Percentiles rank a stretch among this genome's conserved stretches.
Evolutionary conservation across 2,329 filamentous ascomycete species (phyloP).

Genomic region (Exophiala spinifera): DNA sequence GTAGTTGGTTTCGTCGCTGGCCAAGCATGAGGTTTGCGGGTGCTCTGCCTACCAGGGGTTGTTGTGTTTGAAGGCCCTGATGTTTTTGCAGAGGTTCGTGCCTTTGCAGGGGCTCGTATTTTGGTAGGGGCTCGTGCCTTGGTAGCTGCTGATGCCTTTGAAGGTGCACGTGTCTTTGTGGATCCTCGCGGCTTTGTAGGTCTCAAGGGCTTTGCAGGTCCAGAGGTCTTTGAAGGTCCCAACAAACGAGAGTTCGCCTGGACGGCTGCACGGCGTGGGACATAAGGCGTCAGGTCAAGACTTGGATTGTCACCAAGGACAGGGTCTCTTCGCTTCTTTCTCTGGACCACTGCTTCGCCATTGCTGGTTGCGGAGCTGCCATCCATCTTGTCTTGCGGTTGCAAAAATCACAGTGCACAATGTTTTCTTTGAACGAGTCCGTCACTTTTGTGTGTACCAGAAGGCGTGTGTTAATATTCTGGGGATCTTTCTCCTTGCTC

Average conservation of each 20-base stretch:
- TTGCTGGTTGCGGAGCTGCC: background rate
- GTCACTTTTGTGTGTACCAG: background rate
- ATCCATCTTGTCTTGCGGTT: background rate
- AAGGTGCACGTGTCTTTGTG: too few relatives aligned
- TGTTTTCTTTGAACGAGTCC: background rate
- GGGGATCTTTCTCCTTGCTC: too few relatives aligned
- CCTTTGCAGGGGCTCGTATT: background rate
- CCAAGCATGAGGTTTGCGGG: too few relatives aligned
- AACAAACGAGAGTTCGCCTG: conserved; percentile 1
- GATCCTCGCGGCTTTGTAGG: background rate
- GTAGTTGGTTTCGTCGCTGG: too few relatives aligned
- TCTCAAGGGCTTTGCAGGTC: background rate
- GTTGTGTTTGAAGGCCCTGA: background rate
- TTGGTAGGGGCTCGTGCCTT: background rate
- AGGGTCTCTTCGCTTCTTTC: background rate
- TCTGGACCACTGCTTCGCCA: background rate
- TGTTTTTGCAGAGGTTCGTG: background rate
- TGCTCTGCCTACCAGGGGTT: background rate
- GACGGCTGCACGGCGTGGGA: conserved; percentile 14
- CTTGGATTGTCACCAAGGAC: background rate
- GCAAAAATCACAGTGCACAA: too few relatives aligned
- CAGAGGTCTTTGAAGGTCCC: background rate
- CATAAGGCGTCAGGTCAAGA: background rate
- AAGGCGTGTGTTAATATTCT: background rate
- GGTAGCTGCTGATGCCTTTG: background rate